Evolutionary conservation across 2,329 filamentous ascomycete genomes (phyloP), one percentile per base, ranked within the genome.

Genomic region (Claviceps sp.): DNA sequence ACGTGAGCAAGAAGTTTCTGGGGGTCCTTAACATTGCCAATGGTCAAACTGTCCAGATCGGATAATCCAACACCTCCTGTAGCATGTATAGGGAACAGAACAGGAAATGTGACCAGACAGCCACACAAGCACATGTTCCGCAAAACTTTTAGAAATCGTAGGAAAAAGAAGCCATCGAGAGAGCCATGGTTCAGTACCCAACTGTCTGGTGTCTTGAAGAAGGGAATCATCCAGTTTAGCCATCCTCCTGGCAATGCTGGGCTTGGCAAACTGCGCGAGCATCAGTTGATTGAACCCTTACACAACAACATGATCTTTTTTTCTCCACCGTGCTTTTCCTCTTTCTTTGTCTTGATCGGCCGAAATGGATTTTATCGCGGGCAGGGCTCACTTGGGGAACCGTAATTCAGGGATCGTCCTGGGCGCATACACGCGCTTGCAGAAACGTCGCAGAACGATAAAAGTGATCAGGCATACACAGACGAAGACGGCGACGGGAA

Each of bases 131-230:
- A 90, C 58, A 94, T 85, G 54, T 84, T 84, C 62, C 89, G 88
- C 57, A 97, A 71, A 62, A 91, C 62, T 47, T 70, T 71, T 52
- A 72, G 60, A 51, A 69, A 95, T 39, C 91, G 88, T 30, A 97
- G 75, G 65, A 94, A 89, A 50, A 97, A 81, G 67, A 91, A 97
- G 37, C 86, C 87, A 65, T 98, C 91, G 56, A 98, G 79, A 0
- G 89, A 94, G 65, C 91, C 88, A 70, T 95, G 89, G 62, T 93
- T 87, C 22, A 97, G 79, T 26, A 90, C 81, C 62, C 87, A 89
- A 42, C 82, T 82, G 64, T 97, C 90, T 3, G 78, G 77, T 44
- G 79, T 76, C 59, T 76, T 77, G 70, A 80, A 84, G 68, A 88
- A 86, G 13, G 76, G 71, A 10, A 69, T 68, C 53, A 89, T 67